Conservation (phyloP, 2,329 filamentous ascomycete species). For the Endoconidiophora laricicola region DNA sequence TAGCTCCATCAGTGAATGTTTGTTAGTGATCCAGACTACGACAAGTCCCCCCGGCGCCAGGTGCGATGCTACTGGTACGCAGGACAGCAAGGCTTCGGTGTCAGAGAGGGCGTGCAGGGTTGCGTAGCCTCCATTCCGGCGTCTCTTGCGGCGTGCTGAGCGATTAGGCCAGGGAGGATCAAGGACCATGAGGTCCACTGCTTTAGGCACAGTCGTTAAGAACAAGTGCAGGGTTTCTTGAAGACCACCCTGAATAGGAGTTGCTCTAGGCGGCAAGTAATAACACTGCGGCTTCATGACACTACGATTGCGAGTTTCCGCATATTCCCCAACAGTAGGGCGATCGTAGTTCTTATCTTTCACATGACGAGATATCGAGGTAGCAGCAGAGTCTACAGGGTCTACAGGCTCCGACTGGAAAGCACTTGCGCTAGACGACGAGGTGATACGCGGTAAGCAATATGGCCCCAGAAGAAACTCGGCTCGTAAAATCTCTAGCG, state of each 20-base stretch:
- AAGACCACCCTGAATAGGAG: slow-evolving; percentile 33
- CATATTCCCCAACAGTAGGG: too few species aligned
- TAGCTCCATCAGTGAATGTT: slow-evolving; percentile 39
- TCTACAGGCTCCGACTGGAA: too few species aligned
- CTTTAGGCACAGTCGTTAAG: slow-evolving; percentile 24
- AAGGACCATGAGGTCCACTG: slow-evolving; percentile 52
- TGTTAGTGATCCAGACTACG: slow-evolving; percentile 67
- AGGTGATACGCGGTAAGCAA: slow-evolving; percentile 25
- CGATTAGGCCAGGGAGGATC: slow-evolving; percentile 74
- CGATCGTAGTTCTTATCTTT: too few species aligned
- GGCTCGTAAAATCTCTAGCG: slow-evolving; percentile 23
- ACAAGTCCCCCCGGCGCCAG: slow-evolving; percentile 41
- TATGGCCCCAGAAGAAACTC: slow-evolving; percentile 15
- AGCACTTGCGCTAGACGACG: not conserved
- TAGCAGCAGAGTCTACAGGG: too few species aligned
- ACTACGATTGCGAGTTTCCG: slow-evolving; percentile 14
- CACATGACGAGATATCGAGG: too few species aligned
- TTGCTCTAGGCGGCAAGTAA: slow-evolving; percentile 25
- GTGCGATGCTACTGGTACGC: slow-evolving; percentile 38
- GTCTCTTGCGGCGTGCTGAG: slow-evolving; percentile 43
- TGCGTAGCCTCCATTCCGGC: slow-evolving; percentile 26
- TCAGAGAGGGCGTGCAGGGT: slow-evolving; percentile 30
- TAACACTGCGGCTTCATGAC: not conserved
- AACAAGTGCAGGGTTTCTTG: slow-evolving; percentile 26
- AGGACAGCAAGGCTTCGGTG: slow-evolving; percentile 32